Base-by-base conservation (phyloP, 352 stramenopile species). In the Globisporangium irregulare region DNA sequence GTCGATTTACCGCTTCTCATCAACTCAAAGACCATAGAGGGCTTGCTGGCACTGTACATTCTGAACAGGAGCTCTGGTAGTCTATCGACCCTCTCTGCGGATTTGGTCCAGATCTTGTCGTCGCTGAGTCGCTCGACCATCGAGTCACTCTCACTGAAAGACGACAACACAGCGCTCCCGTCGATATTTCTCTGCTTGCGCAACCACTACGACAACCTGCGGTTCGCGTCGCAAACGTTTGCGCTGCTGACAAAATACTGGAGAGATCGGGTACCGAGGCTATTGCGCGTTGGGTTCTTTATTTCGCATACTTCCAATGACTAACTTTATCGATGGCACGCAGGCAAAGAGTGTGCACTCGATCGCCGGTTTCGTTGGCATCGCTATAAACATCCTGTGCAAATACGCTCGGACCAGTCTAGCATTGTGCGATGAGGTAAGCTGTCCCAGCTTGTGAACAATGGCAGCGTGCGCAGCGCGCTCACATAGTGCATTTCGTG, bases 161-260 rank as follows among this genome's bases (percentile, higher is more conserved):
- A 87, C 8, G 75, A 84, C 57, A 70, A 85, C 43, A 75, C 80
- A 22, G 82, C 84, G 8, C 73, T 92, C 0, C 81, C 84, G 34
- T 79, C 82, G 15, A 64, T 94, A 0, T 90, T 91, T 43, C 73
- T 91, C n/a, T 91, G 80, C 12, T 71, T 93, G 25, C 74, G 82
- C 27, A 78, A 75, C 41, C 79, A 84, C 59, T 67, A 73, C 22
- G 64, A 79, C 12, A 74, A 91, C 38, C 20, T 85, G 1, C 56
- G 41, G 14, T 87, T 94, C 54, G 63, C 71, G 18, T 81, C 77
- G 1, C 81, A 91, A 64, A 75, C 86, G 8, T 92, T 87, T 67
- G 81, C 75, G 0, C 78, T 92, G 12, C 53, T 91, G 36, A 79
- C 76, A 2, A 86, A 74, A 27, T 76, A 87, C 57, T 83, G 80